phyloP scores from a whole-genome alignment of 306 rosid species.

The Betula pendula region DNA sequence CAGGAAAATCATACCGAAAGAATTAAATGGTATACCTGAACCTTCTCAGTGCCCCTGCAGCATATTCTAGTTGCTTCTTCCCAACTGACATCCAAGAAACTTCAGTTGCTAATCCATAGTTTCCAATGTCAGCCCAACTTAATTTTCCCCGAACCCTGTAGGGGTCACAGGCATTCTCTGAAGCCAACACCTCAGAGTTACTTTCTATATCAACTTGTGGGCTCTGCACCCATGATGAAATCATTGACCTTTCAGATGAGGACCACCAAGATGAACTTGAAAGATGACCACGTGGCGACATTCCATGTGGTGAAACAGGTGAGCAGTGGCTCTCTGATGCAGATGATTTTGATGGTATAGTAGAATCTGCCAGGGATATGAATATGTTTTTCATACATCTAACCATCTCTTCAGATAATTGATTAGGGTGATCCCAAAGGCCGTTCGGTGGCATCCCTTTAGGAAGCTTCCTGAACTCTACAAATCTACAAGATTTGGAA shows the following conservation, averaged over 20 bases:
- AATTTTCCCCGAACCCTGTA: slow-evolving; percentile 64
- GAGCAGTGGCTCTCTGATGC: slow-evolving; percentile 45
- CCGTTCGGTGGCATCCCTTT: slow-evolving; percentile 49
- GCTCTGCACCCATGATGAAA: slow-evolving; percentile 58
- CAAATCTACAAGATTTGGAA: slow-evolving; percentile 31
- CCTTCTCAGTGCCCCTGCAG: slow-evolving; percentile 68
- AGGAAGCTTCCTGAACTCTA: slow-evolving; percentile 40
- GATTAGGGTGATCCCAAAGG: slow-evolving; percentile 70
- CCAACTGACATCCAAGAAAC: slow-evolving; percentile 94
- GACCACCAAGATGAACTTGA: slow-evolving; percentile 74
- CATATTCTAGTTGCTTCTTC: slow-evolving; percentile 74
- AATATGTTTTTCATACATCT: slow-evolving; percentile 78
- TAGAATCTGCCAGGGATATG: slow-evolving; percentile 63
- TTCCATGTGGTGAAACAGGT: slow-evolving; percentile 49
- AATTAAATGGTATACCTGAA: slow-evolving; percentile 46
- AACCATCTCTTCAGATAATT: slow-evolving; percentile 73
- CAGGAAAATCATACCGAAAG: not conserved
- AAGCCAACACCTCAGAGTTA: slow-evolving; percentile 57
- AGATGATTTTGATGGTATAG: slow-evolving; percentile 39
- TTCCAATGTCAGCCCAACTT: slow-evolving; percentile 72
- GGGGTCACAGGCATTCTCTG: slow-evolving; percentile 62
- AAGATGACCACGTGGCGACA: slow-evolving; percentile 63
- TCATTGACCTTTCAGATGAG: slow-evolving; percentile 61
- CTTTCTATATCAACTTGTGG: slow-evolving; percentile 57
- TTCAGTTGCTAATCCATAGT: slow-evolving; percentile 61